Conservation (phyloP, 345 rosid species). For the Stellera chamaejasme region DNA sequence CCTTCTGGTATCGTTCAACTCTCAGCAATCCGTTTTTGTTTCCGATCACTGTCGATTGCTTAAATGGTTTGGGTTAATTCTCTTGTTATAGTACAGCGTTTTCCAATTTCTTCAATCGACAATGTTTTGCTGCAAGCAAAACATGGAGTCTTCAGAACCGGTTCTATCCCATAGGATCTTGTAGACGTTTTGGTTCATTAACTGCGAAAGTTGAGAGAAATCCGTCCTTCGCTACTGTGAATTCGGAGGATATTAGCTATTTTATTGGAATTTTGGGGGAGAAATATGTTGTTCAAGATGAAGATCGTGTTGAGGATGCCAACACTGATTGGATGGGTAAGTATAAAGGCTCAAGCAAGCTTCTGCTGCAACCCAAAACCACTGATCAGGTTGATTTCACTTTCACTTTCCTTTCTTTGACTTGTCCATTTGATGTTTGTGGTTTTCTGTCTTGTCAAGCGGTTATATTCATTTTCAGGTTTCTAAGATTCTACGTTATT, state of each 20-base stretch:
- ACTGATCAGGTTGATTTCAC: conserved; percentile 56
- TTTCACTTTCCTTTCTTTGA: neutral
- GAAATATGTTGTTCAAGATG: conserved; percentile 66
- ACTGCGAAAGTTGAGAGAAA: conserved; percentile 42
- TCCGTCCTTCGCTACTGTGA: conserved; percentile 55
- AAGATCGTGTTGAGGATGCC: conserved; percentile 55
- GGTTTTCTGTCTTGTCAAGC: neutral
- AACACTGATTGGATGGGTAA: conserved; percentile 96
- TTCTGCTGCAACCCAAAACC: conserved; percentile 65
- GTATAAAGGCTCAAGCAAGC: conserved; percentile 76
- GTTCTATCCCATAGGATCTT: conserved; percentile 1
- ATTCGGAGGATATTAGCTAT: conserved; percentile 52
- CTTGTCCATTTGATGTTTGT: neutral
- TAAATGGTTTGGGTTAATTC: neutral
- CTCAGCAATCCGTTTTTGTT: neutral
- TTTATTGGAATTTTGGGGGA: conserved; percentile 66
- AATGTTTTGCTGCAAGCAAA: neutral
- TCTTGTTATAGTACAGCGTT: neutral
- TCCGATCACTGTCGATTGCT: neutral
- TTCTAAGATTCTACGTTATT: conserved; percentile 64
- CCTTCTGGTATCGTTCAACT: conserved; percentile 19
- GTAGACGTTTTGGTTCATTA: conserved; percentile 37
- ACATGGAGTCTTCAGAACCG: conserved; percentile 4
- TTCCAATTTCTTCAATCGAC: neutral
- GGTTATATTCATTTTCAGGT: conserved; percentile 40